These are phyloP conservation scores for Hirschioporus abietinus DNA, from an alignment of 768 basidiomycete species.

Conservation along the genomic window DNA sequence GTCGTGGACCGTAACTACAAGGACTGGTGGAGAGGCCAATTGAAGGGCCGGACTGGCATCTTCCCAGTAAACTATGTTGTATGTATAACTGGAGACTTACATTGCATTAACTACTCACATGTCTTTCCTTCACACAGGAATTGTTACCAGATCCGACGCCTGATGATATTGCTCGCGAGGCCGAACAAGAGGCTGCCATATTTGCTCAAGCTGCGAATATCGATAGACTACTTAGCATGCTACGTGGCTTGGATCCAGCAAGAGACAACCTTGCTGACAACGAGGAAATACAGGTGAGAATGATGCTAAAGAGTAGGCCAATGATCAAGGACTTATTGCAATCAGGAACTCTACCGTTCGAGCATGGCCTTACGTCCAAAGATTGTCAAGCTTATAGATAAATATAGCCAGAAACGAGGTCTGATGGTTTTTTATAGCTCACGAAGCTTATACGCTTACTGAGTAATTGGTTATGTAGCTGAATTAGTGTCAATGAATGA, in stretches of 20 bases:
- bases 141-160: slow-evolving; percentile 79
- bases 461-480: slow-evolving; percentile 39
- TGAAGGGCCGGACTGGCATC: slow-evolving; percentile 87
- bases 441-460: slow-evolving; percentile 1
- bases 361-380: slow-evolving; percentile 88
- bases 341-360: slow-evolving; percentile 82
- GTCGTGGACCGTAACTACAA: slow-evolving; percentile 92
- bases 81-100: slow-evolving; percentile 23
- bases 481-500: slow-evolving; percentile 95
- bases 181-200: slow-evolving; percentile 81
- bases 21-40: slow-evolving; percentile 96
- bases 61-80: slow-evolving; percentile 98
- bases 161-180: slow-evolving; percentile 71
- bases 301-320: slow-evolving; percentile 4
- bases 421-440: slow-evolving; percentile 10
- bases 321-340: slow-evolving; percentile 10
- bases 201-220: slow-evolving; percentile 85
- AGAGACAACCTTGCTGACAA: slow-evolving; percentile 87
- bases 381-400: slow-evolving; percentile 95
- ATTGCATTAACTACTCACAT: slow-evolving; percentile 4
- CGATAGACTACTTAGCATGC: slow-evolving; percentile 70
- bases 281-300: slow-evolving; percentile 76
- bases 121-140: slow-evolving; percentile 43
- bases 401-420: slow-evolving; percentile 92
- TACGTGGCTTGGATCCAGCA: slow-evolving; percentile 65